phyloP scores from a whole-genome alignment of 768 basidiomycete species.

The Neoboletus brunneissimus region DNA sequence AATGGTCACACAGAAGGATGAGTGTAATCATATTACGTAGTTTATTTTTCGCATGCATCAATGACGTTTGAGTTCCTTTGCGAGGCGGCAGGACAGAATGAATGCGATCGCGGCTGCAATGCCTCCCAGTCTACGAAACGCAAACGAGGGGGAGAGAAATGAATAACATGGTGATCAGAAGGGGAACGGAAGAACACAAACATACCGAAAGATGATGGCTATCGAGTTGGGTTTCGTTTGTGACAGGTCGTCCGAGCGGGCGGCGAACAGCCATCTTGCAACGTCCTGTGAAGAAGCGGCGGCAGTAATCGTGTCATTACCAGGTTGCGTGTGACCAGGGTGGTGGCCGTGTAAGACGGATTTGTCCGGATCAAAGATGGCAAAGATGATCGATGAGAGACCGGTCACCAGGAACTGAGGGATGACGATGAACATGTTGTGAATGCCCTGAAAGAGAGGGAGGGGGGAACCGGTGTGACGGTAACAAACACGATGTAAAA shows the following conservation, averaged over 20 bases:
- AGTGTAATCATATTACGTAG: background rate
- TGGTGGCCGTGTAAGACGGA: conserved; percentile 39
- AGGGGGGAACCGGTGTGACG: background rate
- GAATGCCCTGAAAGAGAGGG: conserved; percentile 66
- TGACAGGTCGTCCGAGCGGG: conserved; percentile 7
- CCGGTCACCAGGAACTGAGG: conserved; percentile 94
- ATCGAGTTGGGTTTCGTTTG: conserved; percentile 57
- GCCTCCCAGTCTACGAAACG: conserved; percentile 50
- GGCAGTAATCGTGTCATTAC: conserved; percentile 6
- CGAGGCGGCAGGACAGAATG: conserved; percentile 51
- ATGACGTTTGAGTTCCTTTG: conserved; percentile 46
- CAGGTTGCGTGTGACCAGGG: conserved; percentile 10
- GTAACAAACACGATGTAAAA: background rate
- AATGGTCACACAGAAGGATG: background rate
- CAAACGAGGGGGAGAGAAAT: background rate
- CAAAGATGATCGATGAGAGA: conserved; percentile 82
- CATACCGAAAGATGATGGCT: conserved; percentile 75
- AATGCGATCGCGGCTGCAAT: conserved; percentile 53
- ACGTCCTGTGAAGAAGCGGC: conserved; percentile 2
- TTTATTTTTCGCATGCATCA: background rate
- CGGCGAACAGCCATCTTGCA: conserved; percentile 5
- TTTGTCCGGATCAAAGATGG: conserved; percentile 70
- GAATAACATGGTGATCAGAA: background rate
- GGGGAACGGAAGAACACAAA: background rate
- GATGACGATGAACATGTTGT: conserved; percentile 90